These are phyloP conservation scores for Solanum dulcamara DNA, from an alignment of 257 asterid genomes.

Conservation along the genomic window DNA sequence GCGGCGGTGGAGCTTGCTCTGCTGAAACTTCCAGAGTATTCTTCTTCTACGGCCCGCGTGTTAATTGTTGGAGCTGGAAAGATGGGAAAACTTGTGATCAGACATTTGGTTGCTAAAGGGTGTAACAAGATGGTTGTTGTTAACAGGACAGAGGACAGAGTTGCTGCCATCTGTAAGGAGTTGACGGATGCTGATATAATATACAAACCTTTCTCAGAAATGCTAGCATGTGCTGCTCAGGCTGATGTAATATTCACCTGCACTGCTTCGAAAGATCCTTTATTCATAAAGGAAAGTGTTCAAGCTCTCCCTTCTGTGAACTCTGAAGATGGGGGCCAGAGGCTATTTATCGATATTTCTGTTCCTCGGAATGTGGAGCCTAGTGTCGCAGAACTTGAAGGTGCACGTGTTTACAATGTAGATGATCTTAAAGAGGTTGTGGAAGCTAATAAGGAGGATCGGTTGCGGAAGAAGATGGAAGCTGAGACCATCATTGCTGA, in stretches of 20 bases:
- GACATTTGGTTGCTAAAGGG: conserved; percentile 80
- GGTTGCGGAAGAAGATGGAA: conserved; percentile 63
- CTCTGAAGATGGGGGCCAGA: conserved; percentile 32
- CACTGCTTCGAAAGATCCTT: conserved; percentile 53
- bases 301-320: conserved; percentile 36
- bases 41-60: conserved; percentile 39
- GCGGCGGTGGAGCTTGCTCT: conserved; percentile 95
- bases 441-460: conserved; percentile 73
- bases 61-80: conserved; percentile 92
- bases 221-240: conserved; percentile 54
- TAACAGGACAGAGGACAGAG: conserved; percentile 73
- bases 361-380: conserved; percentile 88
- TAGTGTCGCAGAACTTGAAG: conserved; percentile 47
- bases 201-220: conserved; percentile 45
- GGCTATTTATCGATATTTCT: conserved; percentile 73
- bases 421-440: conserved; percentile 90
- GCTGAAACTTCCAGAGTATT: conserved; percentile 57
- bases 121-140: conserved; percentile 60
- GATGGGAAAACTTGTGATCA: conserved; percentile 92
- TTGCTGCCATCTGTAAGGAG: conserved; percentile 46
- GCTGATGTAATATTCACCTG: conserved; percentile 85
- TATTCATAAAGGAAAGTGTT: conserved; percentile 63
- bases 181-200: conserved; percentile 53
- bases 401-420: conserved; percentile 55
- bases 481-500: conserved; percentile 58